Base-by-base conservation (phyloP, 306 rosid species). In the Boehmeria nivea region DNA sequence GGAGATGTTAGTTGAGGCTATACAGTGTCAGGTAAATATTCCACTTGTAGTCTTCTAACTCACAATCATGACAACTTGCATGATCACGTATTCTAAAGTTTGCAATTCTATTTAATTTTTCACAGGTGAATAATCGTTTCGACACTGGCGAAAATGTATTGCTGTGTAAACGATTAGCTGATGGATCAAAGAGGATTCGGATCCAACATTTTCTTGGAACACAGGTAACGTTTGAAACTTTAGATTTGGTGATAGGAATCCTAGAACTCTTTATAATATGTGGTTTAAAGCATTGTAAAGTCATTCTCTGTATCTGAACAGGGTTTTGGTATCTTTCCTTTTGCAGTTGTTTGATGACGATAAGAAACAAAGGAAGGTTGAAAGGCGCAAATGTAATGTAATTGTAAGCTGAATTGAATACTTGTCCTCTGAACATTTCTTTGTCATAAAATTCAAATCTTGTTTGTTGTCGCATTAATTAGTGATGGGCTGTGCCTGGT, bases 151-250 rank as follows among this genome's bases (percentile, higher is more conserved):
- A 85, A 48, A 84, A 67, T 58, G 57, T 64, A 23, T 72, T 89
- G 26, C 85, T 90, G 28, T 76, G 79, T 65, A 91, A 84, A 73
- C 96, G 91, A 34, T 73, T 87, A 49, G 93, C 88, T 49, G 94
- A 83, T 80, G 95, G 99, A 64, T 91, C 96, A 42, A 91, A 91
- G 71, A 83, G 99, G 74, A 63, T 91, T 13, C 80, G 71, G 61
- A 87, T 82, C 74, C 93, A 95, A 11, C 77, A 74, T 69, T 83
- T 69, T 60, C 66, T 75, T 47, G 61, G 65, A 28, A 54, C 77
- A 22, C 93, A 72, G 95, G 99, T 84, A 73, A 64, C 6, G 16
- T 60, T 64, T 7, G 22, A 45, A 53, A 36, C 57, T 20, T 17
- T 12, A 12, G 31, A 17, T 25, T 39, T 21, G 17, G 28, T 47